Base-by-base conservation (phyloP, 1,284 basidiomycete genomes). In the Phenoliferia sp. region DNA sequence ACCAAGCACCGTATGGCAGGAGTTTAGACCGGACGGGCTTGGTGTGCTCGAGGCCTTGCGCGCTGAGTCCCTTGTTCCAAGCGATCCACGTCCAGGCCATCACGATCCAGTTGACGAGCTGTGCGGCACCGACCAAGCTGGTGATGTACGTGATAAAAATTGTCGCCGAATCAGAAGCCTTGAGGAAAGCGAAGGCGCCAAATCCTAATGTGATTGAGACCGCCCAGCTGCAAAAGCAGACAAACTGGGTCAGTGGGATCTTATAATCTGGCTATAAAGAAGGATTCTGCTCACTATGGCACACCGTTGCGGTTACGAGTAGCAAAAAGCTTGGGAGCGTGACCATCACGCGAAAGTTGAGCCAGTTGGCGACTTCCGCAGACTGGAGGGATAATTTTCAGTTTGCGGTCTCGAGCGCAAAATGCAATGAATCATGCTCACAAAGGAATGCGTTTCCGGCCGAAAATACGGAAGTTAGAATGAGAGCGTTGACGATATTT, bases 291-390 rank as follows among this genome's bases (percentile, higher is more conserved):
- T n/a, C n/a, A n/a, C n/a, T 36, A 74, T 10, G 75, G 74, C 3
- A 73, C 68, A 35, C 74, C 75, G 60, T 75, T 69, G 26, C 73
- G n/a, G 70, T 76, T 76, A 16, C 69, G 54, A n/a, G 64, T 59
- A 9, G 64, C 63, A 44, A 76, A 58, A 66, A 75, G 22, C 34
- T 62, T 60, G 33, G 75, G 75, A 16, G 72, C 73, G n/a, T 74
- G 72, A 19, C 74, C 73, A 16, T 71, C 64, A 16, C 70, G 63
- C 19, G 72, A 74, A 26, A 76, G 55, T 26, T 60, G 59, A 36
- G 74, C 70, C 17, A 76, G 65, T 1, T 69, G 58, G 17, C 74
- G 68, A 28, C 66, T 69, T 1, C 72, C 67, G 22, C 39, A 44
- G 39, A 44, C 12, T 44, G n/a, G n/a, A n/a, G n/a, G n/a, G n/a